phyloP scores from a whole-genome alignment of 2,329 filamentous ascomycete species.

The Leptographium wingfieldii region DNA sequence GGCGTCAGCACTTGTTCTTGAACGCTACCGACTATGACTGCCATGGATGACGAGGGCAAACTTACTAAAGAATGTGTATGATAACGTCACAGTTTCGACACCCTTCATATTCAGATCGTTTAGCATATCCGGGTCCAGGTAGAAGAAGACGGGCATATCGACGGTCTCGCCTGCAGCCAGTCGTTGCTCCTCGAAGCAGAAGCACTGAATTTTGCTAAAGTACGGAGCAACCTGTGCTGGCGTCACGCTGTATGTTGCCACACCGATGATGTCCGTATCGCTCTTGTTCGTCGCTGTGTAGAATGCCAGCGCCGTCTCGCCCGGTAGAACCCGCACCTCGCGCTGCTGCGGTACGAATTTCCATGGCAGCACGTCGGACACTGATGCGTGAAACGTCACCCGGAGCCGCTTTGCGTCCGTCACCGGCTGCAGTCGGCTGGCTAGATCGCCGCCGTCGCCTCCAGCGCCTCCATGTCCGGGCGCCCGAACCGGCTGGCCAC shows the following conservation, averaged over 20 bases:
- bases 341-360: constrained; percentile 95
- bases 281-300: constrained; percentile 93
- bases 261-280: constrained; percentile 87
- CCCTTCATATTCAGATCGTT: constrained; percentile 87
- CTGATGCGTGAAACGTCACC: constrained; percentile 91
- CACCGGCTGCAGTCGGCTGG: constrained; percentile 68
- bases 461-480: constrained; percentile 46
- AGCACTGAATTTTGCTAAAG: constrained; percentile 99
- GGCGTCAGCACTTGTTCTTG: background rate
- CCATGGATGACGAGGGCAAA: constrained; percentile 13
- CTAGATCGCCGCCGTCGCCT: constrained; percentile 50
- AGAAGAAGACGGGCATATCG: constrained; percentile 99
- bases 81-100: constrained; percentile 89
- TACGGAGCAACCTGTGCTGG: constrained; percentile 92
- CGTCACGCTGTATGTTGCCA: constrained; percentile 95
- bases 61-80: constrained; percentile 97
- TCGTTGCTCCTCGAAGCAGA: constrained; percentile 96
- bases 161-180: constrained; percentile 92
- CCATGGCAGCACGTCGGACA: constrained; percentile 92
- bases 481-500: constrained; percentile 80
- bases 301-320: constrained; percentile 93
- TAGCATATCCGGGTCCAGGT: constrained; percentile 89
- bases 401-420: constrained; percentile 72
- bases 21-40: background rate
- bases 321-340: constrained; percentile 87